These are phyloP conservation scores for Penicillium chermesinum DNA, from an alignment of 495 filamentous ascomycete species.

Conservation along the genomic window DNA sequence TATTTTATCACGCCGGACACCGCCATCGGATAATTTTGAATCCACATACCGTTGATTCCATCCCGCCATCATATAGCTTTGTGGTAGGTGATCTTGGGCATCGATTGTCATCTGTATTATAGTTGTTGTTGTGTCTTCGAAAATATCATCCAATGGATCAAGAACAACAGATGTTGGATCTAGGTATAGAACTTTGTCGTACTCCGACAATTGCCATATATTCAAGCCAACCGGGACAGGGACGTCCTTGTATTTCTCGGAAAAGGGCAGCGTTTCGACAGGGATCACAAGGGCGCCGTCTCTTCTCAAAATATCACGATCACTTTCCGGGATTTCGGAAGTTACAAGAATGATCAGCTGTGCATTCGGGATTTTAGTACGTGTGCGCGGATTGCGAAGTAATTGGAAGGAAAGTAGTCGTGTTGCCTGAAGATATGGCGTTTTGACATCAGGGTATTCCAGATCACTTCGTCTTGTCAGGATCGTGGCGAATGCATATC, in stretches of 20 bases:
- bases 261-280: constrained; percentile 20
- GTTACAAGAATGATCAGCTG: constrained; percentile 34
- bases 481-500: not conserved
- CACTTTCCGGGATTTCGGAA: constrained; percentile 16
- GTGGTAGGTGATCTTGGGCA: not conserved
- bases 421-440: constrained; percentile 33
- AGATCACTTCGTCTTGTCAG: not conserved
- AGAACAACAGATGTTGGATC: constrained; percentile 40
- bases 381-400: constrained; percentile 33
- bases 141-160: constrained; percentile 33
- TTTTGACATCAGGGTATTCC: not conserved
- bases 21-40: constrained; percentile 18
- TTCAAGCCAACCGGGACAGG: constrained; percentile 38
- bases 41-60: not conserved
- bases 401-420: constrained; percentile 44
- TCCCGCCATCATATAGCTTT: constrained; percentile 1
- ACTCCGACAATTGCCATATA: constrained; percentile 37
- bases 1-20: not conserved
- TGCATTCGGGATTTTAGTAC: constrained; percentile 17
- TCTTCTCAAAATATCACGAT: constrained; percentile 18
- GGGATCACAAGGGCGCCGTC: constrained; percentile 33
- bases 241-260: constrained; percentile 26
- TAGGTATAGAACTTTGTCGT: constrained; percentile 39
- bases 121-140: constrained; percentile 22
- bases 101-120: not conserved